These are phyloP conservation scores for Yamadazyma ubonensis DNA, from an alignment of 805 yeast species.

Conservation along the genomic window DNA sequence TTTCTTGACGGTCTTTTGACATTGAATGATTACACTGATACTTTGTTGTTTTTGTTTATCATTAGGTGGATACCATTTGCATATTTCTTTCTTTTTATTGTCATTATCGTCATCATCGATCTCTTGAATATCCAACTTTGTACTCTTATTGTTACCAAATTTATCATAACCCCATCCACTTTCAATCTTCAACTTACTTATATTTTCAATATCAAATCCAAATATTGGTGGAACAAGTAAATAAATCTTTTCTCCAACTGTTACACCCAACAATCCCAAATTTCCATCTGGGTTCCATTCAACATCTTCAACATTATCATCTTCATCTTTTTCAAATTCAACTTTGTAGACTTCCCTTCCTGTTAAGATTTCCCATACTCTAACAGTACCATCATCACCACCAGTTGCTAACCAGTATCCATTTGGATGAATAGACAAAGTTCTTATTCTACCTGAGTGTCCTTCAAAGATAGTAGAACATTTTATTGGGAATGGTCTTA, in stretches of 20 bases:
- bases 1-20: slow-evolving; percentile 68
- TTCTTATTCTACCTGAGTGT: slow-evolving; percentile 78
- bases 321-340: slow-evolving; percentile 38
- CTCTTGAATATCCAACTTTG: slow-evolving; percentile 35
- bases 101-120: slow-evolving; percentile 38
- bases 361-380: slow-evolving; percentile 95
- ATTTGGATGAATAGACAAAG: slow-evolving; percentile 78
- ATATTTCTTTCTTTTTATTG: slow-evolving; percentile 45
- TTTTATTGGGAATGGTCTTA: slow-evolving; percentile 93
- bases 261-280: slow-evolving; percentile 77
- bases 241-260: slow-evolving; percentile 77
- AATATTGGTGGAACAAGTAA: slow-evolving; percentile 87
- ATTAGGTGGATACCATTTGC: slow-evolving; percentile 82
- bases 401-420: slow-evolving; percentile 98
- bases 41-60: slow-evolving; percentile 60
- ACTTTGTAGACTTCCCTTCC: slow-evolving; percentile 87
- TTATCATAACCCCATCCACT: slow-evolving; percentile 87
- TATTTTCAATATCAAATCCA: slow-evolving; percentile 83
- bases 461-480: slow-evolving; percentile 84
- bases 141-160: slow-evolving; percentile 50
- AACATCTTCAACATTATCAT: slow-evolving; percentile 75
- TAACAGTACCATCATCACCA: slow-evolving; percentile 91
- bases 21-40: slow-evolving; percentile 68
- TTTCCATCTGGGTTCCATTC: slow-evolving; percentile 86
- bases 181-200: slow-evolving; percentile 75